phyloP scores from a whole-genome alignment of 2,329 filamentous ascomycete genomes.

The Xylaria sp. region DNA sequence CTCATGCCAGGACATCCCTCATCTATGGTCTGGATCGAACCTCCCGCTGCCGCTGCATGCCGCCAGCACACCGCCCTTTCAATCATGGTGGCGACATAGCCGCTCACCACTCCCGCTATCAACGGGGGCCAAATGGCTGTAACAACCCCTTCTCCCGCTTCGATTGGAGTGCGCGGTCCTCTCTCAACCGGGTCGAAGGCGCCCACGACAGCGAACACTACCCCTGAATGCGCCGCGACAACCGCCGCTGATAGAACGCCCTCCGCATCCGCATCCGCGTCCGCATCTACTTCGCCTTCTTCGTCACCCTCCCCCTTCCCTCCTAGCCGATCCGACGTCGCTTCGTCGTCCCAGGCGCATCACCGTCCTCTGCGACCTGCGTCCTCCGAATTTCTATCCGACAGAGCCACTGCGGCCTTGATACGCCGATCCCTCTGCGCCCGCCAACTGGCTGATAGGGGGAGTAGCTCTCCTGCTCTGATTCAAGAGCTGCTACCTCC shows the following conservation, averaged over 20 bases:
- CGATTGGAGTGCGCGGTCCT: constrained; percentile 31
- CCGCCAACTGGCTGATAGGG: constrained; percentile 67
- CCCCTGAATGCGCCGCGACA: constrained; percentile 33
- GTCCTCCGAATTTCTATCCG: constrained; percentile 64
- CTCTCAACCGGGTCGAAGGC: constrained; percentile 32
- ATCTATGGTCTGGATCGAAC: neutral
- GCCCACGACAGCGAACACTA: constrained; percentile 36
- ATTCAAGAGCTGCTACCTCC: constrained; percentile 86
- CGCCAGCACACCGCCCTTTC: neutral
- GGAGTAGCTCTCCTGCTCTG: constrained; percentile 57
- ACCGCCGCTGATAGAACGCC: constrained; percentile 1
- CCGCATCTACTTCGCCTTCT: neutral
- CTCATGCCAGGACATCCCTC: neutral
- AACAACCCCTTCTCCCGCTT: constrained; percentile 31
- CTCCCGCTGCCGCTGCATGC: neutral
- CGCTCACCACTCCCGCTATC: constrained; percentile 8
- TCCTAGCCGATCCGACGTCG: constrained; percentile 31
- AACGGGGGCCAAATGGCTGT: constrained; percentile 37
- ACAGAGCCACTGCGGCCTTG: constrained; percentile 78
- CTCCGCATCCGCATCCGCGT: neutral
- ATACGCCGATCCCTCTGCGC: constrained; percentile 85
- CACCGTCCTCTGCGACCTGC: constrained; percentile 41
- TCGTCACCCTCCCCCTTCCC: neutral
- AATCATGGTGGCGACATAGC: constrained; percentile 25
- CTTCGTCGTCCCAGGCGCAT: constrained; percentile 39